Base-by-base conservation (phyloP, 2,329 filamentous ascomycete genomes). In the Apiospora aurea region DNA sequence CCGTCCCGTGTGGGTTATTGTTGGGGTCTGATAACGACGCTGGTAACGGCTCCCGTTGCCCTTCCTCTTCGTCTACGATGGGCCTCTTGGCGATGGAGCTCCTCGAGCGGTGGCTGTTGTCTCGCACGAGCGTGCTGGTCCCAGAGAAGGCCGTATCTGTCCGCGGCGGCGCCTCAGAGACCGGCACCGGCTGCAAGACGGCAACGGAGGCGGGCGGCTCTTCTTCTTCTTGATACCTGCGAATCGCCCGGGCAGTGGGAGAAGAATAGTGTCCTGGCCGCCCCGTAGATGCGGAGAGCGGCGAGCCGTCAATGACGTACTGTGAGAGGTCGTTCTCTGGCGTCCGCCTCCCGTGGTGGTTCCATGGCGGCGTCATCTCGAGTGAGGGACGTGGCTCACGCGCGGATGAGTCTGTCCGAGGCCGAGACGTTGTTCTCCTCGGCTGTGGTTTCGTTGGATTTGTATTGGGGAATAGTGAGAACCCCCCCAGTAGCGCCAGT, bases 71-170 rank as follows among this genome's bases (percentile, higher is more conserved):
- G 38, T 77, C 78, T 21, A 41, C 57, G 4, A 87, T 77, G 21
- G 87, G 88, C 34, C 83, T 81, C 75, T 91, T 90, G 69, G 87
- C 87, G 75, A 90, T 90, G 26, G 88, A 91, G 78, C 82, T 87
- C 70, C 87, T 83, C 1, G 88, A 89, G 24, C 84, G 82, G 67
- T 82, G 83, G 77, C 87, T 89, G 68, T 83, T 83, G 73, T 82
- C 84, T 68, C 86, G 83, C 14, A 86, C 85, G 53, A 89, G 81
- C 1, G 86, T 86, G 70, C 85, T 83, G 43, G 85, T 83, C 72
- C 87, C 85, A 0, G 87, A 87, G 72, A 89, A 85, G 34, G 86
- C 85, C 0, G 86, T 88, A 16, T 87, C 86, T 46, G 85, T 83
- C 57, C 86, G 84, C 6, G 82, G 82, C 1, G 85, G 85, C 0